A percentile compares a stretch with the other conserved stretches of the same genome.
Conservation (phyloP, 352 stramenopile species). For the Globisporangium camurandrum region DNA sequence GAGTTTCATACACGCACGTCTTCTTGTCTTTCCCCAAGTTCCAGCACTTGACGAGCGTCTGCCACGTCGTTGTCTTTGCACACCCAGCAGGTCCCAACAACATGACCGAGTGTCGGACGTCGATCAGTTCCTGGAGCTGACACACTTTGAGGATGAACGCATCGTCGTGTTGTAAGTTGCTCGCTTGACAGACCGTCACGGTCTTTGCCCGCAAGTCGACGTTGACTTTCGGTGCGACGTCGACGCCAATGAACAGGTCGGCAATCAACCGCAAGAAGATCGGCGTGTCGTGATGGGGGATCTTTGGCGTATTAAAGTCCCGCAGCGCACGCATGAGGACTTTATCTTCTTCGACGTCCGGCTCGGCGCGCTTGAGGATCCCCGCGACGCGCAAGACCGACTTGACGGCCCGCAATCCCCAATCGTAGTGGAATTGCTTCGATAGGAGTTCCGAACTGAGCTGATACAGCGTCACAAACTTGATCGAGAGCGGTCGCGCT, state of each 20-base stretch:
- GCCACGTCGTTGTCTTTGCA: conserved; percentile 83
- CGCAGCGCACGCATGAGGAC: conserved; percentile 82
- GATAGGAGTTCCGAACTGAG: conserved; percentile 78
- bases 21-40: conserved; percentile 87
- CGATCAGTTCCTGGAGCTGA: conserved; percentile 82
- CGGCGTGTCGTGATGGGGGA: conserved; percentile 80
- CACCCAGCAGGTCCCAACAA: conserved; percentile 73
- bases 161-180: conserved; percentile 82
- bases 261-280: conserved; percentile 85
- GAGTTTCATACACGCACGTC: conserved; percentile 83
- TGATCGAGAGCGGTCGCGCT: conserved; percentile 85
- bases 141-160: conserved; percentile 85
- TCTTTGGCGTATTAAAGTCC: conserved; percentile 86
- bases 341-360: conserved; percentile 80
- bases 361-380: conserved; percentile 78
- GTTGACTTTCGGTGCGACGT: conserved; percentile 93
- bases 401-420: conserved; percentile 86
- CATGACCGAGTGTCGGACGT: conserved; percentile 86
- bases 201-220: conserved; percentile 89
- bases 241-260: conserved; percentile 89
- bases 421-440: conserved; percentile 91
- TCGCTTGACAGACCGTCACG: conserved; percentile 85
- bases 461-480: conserved; percentile 89
- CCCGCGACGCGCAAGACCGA: conserved; percentile 81
- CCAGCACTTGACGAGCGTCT: conserved; percentile 81